Percentiles rank a stretch among this genome's conserved stretches.
Evolutionary conservation across 2,329 filamentous ascomycete genomes (phyloP).

Genomic region (Trichothecium sympodiale): DNA sequence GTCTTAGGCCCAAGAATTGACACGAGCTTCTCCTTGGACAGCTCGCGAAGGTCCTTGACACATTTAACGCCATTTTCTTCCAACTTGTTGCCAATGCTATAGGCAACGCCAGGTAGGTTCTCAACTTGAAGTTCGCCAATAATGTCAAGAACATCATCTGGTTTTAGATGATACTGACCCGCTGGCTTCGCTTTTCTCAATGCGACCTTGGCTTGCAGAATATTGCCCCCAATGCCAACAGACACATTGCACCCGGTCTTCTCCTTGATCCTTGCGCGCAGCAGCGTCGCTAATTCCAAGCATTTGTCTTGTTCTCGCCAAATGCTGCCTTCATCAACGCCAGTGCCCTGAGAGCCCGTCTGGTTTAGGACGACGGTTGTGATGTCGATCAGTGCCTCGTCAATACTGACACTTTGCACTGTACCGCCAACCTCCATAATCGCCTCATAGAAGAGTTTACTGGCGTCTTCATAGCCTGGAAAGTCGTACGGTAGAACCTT

Average conservation of each 20-base stretch:
- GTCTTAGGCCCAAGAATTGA: slow-evolving; percentile 80
- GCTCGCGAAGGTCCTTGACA: slow-evolving; percentile 71
- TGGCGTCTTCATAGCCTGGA: slow-evolving; percentile 85
- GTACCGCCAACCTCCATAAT: slow-evolving; percentile 70
- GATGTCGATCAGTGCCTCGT: slow-evolving; percentile 84
- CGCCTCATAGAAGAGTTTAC: slow-evolving; percentile 73
- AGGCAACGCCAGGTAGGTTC: slow-evolving; percentile 82
- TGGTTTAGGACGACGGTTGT: slow-evolving; percentile 57
- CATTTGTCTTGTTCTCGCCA: slow-evolving; percentile 71
- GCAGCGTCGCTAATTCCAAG: slow-evolving; percentile 50
- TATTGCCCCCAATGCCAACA: slow-evolving; percentile 83
- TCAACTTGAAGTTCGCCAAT: slow-evolving; percentile 69
- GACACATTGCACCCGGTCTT: slow-evolving; percentile 82
- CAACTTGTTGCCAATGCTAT: slow-evolving; percentile 77
- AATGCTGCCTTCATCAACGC: slow-evolving; percentile 55
- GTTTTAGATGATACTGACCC: slow-evolving; percentile 80
- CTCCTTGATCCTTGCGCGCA: slow-evolving; percentile 60
- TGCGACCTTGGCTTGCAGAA: slow-evolving; percentile 83
- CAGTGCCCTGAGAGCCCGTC: slow-evolving; percentile 53
- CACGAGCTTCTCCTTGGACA: slow-evolving; percentile 65
- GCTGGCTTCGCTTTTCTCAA: slow-evolving; percentile 88
- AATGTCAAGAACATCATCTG: slow-evolving; percentile 66
- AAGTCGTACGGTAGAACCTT: slow-evolving; percentile 95
- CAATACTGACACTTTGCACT: slow-evolving; percentile 93
- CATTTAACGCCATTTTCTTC: slow-evolving; percentile 74